Percentiles rank a stretch among this genome's conserved stretches.
Conservation (phyloP, 371 early-diverging fungal species). For the Mucor lusitanicus region DNA sequence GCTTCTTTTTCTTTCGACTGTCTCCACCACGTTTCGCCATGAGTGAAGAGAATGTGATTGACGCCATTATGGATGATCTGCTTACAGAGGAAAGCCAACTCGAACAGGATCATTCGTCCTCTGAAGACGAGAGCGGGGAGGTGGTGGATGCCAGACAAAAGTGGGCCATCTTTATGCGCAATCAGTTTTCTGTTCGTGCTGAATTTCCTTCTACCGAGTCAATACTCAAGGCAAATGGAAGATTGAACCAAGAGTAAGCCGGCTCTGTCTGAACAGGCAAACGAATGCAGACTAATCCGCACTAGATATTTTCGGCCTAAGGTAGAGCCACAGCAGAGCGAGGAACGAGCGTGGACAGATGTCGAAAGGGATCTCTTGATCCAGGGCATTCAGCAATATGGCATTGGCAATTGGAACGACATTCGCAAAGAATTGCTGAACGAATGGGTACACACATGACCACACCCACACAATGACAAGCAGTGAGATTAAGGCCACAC, state of each 20-base stretch:
- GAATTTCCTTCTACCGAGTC: conserved; percentile 80
- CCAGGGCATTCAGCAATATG: conserved; percentile 81
- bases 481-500: not conserved
- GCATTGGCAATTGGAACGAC: conserved; percentile 88
- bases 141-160: conserved; percentile 56
- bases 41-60: not conserved
- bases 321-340: conserved; percentile 51
- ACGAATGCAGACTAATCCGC: not conserved
- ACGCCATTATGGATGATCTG: not conserved
- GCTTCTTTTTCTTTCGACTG: not conserved
- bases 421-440: conserved; percentile 81
- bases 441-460: conserved; percentile 71
- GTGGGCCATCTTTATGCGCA: conserved; percentile 79
- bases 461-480: no score
- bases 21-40: not conserved
- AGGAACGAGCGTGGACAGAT: conserved; percentile 83
- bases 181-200: conserved; percentile 80
- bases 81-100: not conserved
- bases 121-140: not conserved
- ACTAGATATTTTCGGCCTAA: conserved; percentile 82
- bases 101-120: not conserved
- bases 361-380: conserved; percentile 74
- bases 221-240: conserved; percentile 81
- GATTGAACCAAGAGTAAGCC: conserved; percentile 84
- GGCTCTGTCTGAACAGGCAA: not conserved